A percentile compares a stretch with the other conserved stretches of the same genome.
Evolutionary conservation across 2,329 filamentous ascomycete species (phyloP).

Genomic region (Drechslera avenae): DNA sequence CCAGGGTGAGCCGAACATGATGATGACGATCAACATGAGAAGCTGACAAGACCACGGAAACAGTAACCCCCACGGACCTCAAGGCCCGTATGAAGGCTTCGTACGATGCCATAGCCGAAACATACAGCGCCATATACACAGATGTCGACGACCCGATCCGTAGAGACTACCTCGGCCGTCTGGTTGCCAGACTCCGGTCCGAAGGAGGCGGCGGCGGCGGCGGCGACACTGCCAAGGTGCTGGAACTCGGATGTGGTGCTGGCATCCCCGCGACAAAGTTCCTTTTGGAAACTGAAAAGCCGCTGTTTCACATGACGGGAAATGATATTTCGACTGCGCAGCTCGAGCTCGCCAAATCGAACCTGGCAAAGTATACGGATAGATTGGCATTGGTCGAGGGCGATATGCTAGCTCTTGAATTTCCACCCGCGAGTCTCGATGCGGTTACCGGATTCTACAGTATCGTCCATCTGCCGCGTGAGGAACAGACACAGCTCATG

Average conservation of each 20-base stretch:
- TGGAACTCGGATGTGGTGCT: conserved; percentile 40
- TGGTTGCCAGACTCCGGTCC: conserved; percentile 19
- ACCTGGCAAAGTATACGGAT: conserved; percentile 18
- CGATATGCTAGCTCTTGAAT: conserved; percentile 52
- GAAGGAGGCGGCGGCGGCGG: not conserved
- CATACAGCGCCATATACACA: conserved; percentile 29
- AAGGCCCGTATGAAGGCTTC: conserved; percentile 35
- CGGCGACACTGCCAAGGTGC: conserved; percentile 7
- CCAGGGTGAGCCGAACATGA: not conserved
- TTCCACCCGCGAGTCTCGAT: conserved; percentile 49
- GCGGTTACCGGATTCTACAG: conserved; percentile 61
- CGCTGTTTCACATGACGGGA: conserved; percentile 42
- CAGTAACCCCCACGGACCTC: conserved; percentile 20
- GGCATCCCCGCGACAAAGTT: conserved; percentile 37
- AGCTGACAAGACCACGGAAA: not conserved
- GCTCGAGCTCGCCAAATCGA: conserved; percentile 42
- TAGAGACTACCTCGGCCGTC: conserved; percentile 26
- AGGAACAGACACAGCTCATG: conserved; percentile 57
- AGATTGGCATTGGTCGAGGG: conserved; percentile 38
- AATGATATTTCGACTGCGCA: conserved; percentile 53
- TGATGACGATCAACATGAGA: not conserved
- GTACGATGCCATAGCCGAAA: conserved; percentile 40
- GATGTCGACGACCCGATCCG: conserved; percentile 26
- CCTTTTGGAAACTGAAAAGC: conserved; percentile 24
- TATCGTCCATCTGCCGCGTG: conserved; percentile 60